phyloP scores from a whole-genome alignment of 306 rosid species.

The Fagus sylvatica region DNA sequence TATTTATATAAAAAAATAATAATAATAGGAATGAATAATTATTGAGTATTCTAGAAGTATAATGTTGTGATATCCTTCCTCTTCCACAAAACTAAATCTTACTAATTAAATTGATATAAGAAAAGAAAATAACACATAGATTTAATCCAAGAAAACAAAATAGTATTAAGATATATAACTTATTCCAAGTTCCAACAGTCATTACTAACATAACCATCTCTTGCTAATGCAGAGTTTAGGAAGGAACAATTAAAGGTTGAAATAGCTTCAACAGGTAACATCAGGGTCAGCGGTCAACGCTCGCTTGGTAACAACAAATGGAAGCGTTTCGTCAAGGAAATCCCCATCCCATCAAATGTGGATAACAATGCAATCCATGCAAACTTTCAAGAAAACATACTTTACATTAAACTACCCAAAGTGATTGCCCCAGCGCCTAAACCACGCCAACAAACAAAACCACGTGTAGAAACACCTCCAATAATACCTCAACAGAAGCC shows the following conservation, averaged over 20 bases:
- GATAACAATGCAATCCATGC: conserved; percentile 44
- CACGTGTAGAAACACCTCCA: conserved; percentile 2
- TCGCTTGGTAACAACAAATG: conserved; percentile 20
- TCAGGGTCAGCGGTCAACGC: conserved; percentile 54
- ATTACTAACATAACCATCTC: no score
- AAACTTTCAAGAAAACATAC: conserved; percentile 49
- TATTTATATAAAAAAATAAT: no score
- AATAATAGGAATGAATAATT: no score
- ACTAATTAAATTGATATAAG: no score
- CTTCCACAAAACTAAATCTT: no score
- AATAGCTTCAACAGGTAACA: conserved; percentile 34
- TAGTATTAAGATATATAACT: no score
- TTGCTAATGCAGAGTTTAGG: conserved; percentile 43
- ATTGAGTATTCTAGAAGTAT: no score
- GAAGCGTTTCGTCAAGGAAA: conserved; percentile 60
- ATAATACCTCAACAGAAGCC: conserved; percentile 11
- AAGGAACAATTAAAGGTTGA: conserved; percentile 57
- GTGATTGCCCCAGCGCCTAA: conserved; percentile 10
- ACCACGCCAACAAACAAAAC: background rate
- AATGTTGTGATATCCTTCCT: no score
- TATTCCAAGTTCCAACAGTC: no score
- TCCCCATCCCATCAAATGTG: conserved; percentile 42
- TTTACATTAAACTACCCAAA: conserved; percentile 50
- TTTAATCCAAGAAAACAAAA: no score
- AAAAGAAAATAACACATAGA: no score